These are phyloP conservation scores for Mycena crocata DNA, from an alignment of 768 basidiomycete genomes.

Conservation along the genomic window DNA sequence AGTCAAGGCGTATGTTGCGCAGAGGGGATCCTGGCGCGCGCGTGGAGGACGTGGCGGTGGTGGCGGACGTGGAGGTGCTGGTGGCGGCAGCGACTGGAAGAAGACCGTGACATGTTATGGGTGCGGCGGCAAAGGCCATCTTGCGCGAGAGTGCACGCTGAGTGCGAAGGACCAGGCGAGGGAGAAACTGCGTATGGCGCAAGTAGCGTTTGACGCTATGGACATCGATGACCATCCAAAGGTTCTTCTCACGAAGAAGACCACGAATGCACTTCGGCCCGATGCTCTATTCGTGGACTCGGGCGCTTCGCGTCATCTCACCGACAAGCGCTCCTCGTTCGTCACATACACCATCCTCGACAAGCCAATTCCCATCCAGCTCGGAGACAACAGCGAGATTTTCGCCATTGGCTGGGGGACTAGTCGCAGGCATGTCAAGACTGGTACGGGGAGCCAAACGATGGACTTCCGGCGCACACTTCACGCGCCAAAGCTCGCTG, in stretches of 20 bases:
- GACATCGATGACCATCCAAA: neutral
- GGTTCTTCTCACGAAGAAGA: slow-evolving; percentile 14
- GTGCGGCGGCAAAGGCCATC: neutral
- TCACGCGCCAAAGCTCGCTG: neutral
- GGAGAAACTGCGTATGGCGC: slow-evolving; percentile 5
- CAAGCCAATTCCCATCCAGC: slow-evolving; percentile 9
- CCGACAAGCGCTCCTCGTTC: neutral
- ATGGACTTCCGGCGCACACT: slow-evolving; percentile 1
- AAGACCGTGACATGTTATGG: neutral
- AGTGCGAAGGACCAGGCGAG: neutral
- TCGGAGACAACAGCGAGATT: slow-evolving; percentile 13
- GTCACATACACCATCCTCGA: neutral
- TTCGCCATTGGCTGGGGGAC: neutral
- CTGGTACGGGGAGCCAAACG: neutral
- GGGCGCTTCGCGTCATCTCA: neutral
- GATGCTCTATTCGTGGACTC: slow-evolving; percentile 1
- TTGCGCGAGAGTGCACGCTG: neutral
- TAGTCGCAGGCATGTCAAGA: neutral
- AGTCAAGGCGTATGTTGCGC: slow-evolving; percentile 2
- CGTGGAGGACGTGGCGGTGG: neutral
- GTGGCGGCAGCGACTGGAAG: slow-evolving; percentile 6
- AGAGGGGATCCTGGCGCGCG: neutral
- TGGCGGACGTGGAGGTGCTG: neutral
- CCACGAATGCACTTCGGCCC: neutral
- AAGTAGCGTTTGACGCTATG: neutral